These are phyloP conservation scores for Capsella rubella DNA, from an alignment of 441 rosid species.

Conservation along the genomic window DNA sequence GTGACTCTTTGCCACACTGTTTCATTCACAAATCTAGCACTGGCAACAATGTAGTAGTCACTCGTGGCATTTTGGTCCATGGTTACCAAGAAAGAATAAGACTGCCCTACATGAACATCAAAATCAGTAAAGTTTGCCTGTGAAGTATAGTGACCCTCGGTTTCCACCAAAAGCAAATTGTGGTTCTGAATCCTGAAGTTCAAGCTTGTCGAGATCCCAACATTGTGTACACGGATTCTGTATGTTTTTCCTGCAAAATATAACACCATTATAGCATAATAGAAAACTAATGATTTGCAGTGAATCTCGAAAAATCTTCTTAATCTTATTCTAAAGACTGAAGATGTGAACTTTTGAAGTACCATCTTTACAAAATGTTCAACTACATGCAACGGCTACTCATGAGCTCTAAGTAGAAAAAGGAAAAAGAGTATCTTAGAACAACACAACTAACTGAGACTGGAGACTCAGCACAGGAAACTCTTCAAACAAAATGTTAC, in stretches of 20 bases:
- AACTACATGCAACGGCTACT: conserved; percentile 7
- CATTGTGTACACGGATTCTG: conserved; percentile 82
- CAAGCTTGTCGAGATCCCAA: conserved; percentile 86
- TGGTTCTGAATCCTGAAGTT: conserved; percentile 95
- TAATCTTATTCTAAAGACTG: background rate
- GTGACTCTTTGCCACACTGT: conserved; percentile 88
- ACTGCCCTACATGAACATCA: conserved; percentile 92
- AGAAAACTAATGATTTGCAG: conserved; percentile 12
- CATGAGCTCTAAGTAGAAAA: background rate
- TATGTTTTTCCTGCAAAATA: conserved; percentile 80
- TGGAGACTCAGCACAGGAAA: background rate
- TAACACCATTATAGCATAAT: conserved; percentile 3
- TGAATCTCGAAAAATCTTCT: background rate
- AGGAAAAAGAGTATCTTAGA: conserved; percentile 2
- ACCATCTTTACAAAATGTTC: conserved; percentile 23
- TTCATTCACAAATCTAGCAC: conserved; percentile 93
- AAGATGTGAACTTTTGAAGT: conserved; percentile 15
- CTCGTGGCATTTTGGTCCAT: conserved; percentile 87
- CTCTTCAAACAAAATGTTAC: conserved; percentile 4
- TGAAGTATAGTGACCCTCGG: conserved; percentile 76
- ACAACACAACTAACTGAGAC: conserved; percentile 13
- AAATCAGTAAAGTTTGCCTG: conserved; percentile 77
- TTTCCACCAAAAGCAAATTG: conserved; percentile 80
- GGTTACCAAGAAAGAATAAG: conserved; percentile 84
- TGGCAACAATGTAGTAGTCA: conserved; percentile 93